Base-by-base conservation (phyloP, 2,329 filamentous ascomycete species). In the Zarea fungicola region DNA sequence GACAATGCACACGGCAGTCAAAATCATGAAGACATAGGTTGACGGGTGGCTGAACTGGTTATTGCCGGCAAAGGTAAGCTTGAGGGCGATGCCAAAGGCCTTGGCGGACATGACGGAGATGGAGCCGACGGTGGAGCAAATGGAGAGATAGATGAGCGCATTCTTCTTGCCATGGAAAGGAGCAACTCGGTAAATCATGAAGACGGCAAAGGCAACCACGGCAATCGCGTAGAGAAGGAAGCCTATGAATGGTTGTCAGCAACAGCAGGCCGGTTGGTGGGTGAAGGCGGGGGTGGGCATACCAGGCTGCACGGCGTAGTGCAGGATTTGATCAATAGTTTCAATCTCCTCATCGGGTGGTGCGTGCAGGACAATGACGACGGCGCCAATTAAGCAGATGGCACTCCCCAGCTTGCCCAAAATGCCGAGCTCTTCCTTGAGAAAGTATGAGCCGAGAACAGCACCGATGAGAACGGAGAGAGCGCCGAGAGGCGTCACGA, bases 101-200 rank as follows among this genome's bases (percentile, higher is more conserved):
- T 99, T 99, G 69, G 97, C 88, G 26, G 93, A 90, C 93, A 99
- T 99, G 74, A 99, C 92, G 11, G 93, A 97, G 54, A 99, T 86
- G 45, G 91, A 96, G 60, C 93, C 93, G 55, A 96, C 91, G 4
- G 91, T 95, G 44, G 91, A 96, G 77, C 93, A 99, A 59, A 99
- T 97, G 58, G 91, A 96, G 58, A 99, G 84, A 70, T 92, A 99
- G 59, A 99, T 87, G 59, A 99, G 80, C 9, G 93, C 92, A 65
- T 97, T 99, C 71, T 87, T 91, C 76, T 89, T 95, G 64, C 93
- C 93, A 62, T 99, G 85, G 48, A 84, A 73, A 1, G 93, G 93
- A 7, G 90, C 89, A 55, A 99, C 78, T 66, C 84, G 87, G 76
- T 99, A 99, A 58, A 99, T 97, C 92, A 97, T 97, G 58, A 96